Conservation (phyloP, 129 eudicot genomes). For the Flaveria bidentis region DNA sequence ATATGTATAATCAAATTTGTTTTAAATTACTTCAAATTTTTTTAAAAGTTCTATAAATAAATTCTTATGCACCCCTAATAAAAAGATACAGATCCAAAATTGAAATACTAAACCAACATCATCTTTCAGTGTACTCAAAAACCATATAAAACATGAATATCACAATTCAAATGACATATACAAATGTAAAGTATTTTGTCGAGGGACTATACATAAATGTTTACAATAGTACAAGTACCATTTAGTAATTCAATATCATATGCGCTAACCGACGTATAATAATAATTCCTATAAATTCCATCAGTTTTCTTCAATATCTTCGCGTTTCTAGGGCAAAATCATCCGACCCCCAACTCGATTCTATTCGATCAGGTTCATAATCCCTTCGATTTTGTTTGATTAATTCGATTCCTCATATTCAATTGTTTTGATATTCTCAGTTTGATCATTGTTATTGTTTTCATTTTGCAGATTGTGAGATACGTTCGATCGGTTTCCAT, state of each 20-base stretch:
- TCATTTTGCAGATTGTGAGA: constrained; percentile 25
- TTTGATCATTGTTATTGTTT: constrained; percentile 3
- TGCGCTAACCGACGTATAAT: constrained; percentile 14
- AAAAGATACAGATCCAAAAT: background rate
- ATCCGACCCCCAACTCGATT: constrained; percentile 1
- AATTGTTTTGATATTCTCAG: background rate
- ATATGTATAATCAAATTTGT: background rate
- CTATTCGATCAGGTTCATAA: constrained; percentile 10
- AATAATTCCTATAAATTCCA: background rate
- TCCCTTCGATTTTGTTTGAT: background rate
- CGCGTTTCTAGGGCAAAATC: constrained; percentile 37
- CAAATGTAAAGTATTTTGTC: background rate
- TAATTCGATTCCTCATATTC: background rate
- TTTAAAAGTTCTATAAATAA: background rate
- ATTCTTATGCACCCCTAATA: background rate
- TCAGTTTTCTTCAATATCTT: background rate
- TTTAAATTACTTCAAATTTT: too few species aligned
- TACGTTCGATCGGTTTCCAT: constrained; percentile 3
- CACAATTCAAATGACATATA: too few species aligned
- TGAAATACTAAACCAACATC: background rate
- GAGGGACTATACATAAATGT: constrained; percentile 10
- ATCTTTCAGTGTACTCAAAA: too few species aligned
- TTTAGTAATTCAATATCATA: background rate
- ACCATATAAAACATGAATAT: too few species aligned
- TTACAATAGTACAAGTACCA: background rate